These are phyloP conservation scores for Annona squamosa DNA, from an alignment of 164 flowering plant genomes.

Conservation along the genomic window DNA sequence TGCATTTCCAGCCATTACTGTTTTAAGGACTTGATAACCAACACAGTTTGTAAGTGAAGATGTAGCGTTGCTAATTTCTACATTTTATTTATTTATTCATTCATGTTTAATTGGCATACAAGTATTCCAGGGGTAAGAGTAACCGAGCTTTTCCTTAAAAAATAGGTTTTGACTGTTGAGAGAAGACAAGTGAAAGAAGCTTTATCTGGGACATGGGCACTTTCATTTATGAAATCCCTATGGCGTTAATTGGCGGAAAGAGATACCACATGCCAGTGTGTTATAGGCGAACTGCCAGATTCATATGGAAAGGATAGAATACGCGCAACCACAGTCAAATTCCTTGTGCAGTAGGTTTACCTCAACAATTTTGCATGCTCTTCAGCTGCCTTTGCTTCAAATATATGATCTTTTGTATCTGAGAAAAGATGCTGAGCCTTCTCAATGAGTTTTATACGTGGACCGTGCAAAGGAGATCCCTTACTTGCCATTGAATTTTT, in stretches of 20 bases:
- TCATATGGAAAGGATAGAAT: neutral
- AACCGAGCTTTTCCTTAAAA: no score
- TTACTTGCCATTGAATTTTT: conserved; percentile 91
- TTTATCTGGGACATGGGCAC: neutral
- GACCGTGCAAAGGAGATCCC: conserved; percentile 90
- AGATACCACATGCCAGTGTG: neutral
- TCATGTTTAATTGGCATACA: no score
- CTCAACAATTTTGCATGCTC: conserved; percentile 90
- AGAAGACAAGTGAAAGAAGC: neutral
- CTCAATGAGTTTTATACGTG: conserved; percentile 85
- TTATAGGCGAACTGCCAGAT: neutral
- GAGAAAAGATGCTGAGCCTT: conserved; percentile 70
- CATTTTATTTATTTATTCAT: neutral
- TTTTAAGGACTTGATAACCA: neutral
- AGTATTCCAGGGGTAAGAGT: no score
- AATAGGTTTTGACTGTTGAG: neutral
- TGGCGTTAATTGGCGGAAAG: neutral
- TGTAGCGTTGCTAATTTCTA: neutral
- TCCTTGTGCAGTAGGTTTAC: conserved; percentile 22
- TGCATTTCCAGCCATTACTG: neutral
- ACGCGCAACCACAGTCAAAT: neutral
- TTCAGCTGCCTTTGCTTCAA: conserved; percentile 94
- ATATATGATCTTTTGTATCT: conserved; percentile 75
- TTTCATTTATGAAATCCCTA: neutral
- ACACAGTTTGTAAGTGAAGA: neutral